These are phyloP conservation scores for Talaromyces sp. DNA, from an alignment of 2,329 filamentous ascomycete genomes.

Conservation along the genomic window DNA sequence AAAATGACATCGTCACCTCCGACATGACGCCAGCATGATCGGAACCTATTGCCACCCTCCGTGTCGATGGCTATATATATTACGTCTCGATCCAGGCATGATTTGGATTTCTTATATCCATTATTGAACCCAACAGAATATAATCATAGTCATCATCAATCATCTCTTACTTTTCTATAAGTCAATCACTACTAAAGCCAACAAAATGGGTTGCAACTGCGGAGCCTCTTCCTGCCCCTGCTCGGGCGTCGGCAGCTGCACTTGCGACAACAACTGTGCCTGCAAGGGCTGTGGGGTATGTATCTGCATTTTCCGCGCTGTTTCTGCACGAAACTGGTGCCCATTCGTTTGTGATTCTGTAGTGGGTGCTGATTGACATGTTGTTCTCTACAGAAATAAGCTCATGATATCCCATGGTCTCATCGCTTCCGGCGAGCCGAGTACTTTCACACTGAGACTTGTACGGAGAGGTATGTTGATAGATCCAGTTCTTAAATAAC, in stretches of 20 bases:
- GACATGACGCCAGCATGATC: slow-evolving; percentile 15
- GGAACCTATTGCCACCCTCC: neutral
- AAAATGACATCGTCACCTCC: neutral
- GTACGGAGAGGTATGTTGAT: slow-evolving; percentile 31
- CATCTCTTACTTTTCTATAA: too few species aligned
- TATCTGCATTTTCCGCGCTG: neutral
- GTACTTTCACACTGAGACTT: neutral
- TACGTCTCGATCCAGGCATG: neutral
- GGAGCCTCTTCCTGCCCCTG: slow-evolving; percentile 33
- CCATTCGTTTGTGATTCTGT: neutral
- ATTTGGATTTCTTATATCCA: too few species aligned
- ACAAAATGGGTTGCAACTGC: slow-evolving; percentile 34
- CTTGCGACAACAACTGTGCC: slow-evolving; percentile 32
- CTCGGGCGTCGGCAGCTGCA: slow-evolving; percentile 31
- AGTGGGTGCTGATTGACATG: neutral
- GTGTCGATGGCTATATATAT: slow-evolving; percentile 1
- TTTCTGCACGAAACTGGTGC: slow-evolving; percentile 13
- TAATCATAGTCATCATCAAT: too few species aligned
- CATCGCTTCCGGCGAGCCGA: neutral
- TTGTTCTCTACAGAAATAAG: neutral
- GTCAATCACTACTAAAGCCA: neutral
- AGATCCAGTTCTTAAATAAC: slow-evolving; percentile 4
- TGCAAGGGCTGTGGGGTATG: slow-evolving; percentile 41
- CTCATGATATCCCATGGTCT: neutral
- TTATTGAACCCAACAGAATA: too few species aligned